These are phyloP conservation scores for Wallacemonas sp. DNA, from an alignment of 208 protist genomes.

Conservation along the genomic window DNA sequence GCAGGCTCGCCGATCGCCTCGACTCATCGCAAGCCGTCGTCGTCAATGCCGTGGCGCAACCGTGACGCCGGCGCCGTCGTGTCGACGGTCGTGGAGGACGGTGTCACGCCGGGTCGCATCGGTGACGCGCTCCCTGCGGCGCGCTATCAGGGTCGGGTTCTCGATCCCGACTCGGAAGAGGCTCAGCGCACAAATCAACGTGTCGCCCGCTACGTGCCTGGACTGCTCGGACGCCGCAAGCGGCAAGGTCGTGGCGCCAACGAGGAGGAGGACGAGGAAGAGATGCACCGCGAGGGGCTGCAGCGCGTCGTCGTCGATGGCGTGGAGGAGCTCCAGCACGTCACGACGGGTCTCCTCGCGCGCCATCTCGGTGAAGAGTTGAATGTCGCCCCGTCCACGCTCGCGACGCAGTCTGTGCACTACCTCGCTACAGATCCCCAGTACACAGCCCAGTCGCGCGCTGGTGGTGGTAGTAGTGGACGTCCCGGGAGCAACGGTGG, in stretches of 20 bases:
- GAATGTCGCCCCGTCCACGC: constrained; percentile 7
- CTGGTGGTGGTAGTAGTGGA: too few species aligned
- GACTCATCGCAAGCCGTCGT: background rate
- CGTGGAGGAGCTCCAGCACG: constrained; percentile 28
- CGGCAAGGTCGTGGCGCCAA: constrained; percentile 3
- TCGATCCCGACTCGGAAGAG: constrained; percentile 7
- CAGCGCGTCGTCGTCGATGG: constrained; percentile 24
- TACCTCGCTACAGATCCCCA: constrained; percentile 5
- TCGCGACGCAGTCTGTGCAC: background rate
- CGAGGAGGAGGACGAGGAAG: constrained; percentile 17
- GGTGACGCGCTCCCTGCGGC: background rate
- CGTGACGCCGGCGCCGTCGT: background rate
- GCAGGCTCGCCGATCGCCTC: background rate
- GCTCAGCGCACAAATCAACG: constrained; percentile 1
- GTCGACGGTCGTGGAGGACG: constrained; percentile 5
- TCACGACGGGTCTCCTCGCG: constrained; percentile 26
- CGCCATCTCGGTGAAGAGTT: constrained; percentile 18
- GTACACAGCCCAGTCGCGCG: background rate
- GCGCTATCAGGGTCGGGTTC: constrained; percentile 4
- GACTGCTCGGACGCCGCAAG: background rate
- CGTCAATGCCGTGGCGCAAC: background rate
- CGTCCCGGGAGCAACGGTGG: too few species aligned
- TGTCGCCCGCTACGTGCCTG: background rate
- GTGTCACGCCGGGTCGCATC: background rate
- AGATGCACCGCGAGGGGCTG: constrained; percentile 13